phyloP scores from a whole-genome alignment of 345 rosid genomes.

The Citrus inodora region DNA sequence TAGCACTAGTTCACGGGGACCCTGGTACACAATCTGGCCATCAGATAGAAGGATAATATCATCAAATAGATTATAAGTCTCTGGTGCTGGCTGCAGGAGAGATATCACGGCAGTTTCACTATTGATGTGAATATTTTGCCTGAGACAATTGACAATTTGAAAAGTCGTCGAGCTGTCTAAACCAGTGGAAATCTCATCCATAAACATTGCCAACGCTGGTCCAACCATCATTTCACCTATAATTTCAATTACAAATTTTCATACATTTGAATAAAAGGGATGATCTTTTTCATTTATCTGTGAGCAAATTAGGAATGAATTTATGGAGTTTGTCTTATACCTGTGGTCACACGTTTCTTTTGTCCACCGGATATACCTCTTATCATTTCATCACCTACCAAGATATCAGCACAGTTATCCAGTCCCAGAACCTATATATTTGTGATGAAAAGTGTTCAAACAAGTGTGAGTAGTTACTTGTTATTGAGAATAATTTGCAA shows the following conservation, averaged over 20 bases:
- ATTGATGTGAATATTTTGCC: slow-evolving; percentile 49
- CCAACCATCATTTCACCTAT: slow-evolving; percentile 77
- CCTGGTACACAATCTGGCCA: slow-evolving; percentile 69
- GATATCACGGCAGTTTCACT: slow-evolving; percentile 60
- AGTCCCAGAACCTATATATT: slow-evolving; percentile 48
- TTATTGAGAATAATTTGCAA: neutral
- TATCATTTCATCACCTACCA: slow-evolving; percentile 54
- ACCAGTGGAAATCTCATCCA: slow-evolving; percentile 84
- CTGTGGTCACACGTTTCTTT: slow-evolving; percentile 66
- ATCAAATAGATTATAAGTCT: slow-evolving; percentile 69
- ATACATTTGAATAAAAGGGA: neutral
- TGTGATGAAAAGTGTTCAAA: neutral
- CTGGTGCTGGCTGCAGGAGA: slow-evolving; percentile 83
- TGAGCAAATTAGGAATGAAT: neutral
- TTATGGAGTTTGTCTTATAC: slow-evolving; percentile 9
- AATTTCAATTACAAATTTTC: neutral
- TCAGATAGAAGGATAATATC: slow-evolving; percentile 66
- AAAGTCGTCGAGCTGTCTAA: slow-evolving; percentile 73
- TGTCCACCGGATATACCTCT: slow-evolving; percentile 76
- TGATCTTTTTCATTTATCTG: neutral
- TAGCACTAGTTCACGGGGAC: slow-evolving; percentile 52
- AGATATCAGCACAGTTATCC: slow-evolving; percentile 59
- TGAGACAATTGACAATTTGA: slow-evolving; percentile 59
- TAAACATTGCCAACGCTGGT: slow-evolving; percentile 52
- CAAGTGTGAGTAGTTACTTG: neutral